phyloP scores from a whole-genome alignment of 768 basidiomycete genomes.

The Lactarius deliciosus region DNA sequence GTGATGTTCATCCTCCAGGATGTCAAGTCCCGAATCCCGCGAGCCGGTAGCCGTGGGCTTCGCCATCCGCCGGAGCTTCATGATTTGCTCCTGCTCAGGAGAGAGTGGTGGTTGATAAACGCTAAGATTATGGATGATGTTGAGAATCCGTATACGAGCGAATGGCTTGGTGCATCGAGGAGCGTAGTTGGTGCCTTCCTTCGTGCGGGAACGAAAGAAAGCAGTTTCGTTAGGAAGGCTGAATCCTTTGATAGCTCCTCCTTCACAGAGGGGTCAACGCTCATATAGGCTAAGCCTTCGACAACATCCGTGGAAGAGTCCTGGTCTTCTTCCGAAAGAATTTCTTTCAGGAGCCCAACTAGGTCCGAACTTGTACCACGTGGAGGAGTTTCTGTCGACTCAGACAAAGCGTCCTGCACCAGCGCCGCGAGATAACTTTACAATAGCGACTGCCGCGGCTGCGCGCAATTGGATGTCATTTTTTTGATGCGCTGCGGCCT shows the following conservation, averaged over 20 bases:
- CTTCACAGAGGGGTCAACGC: slow-evolving; percentile 57
- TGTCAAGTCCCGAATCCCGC: slow-evolving; percentile 24
- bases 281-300: slow-evolving; percentile 83
- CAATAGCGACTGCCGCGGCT: slow-evolving; percentile 68
- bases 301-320: slow-evolving; percentile 58
- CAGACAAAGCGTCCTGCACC: slow-evolving; percentile 44
- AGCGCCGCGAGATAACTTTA: slow-evolving; percentile 70
- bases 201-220: slow-evolving; percentile 32
- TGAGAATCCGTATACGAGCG: slow-evolving; percentile 71
- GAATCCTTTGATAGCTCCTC: slow-evolving; percentile 53
- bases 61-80: slow-evolving; percentile 77
- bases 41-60: slow-evolving; percentile 33
- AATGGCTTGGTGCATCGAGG: slow-evolving; percentile 40
- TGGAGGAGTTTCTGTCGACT: slow-evolving; percentile 17
- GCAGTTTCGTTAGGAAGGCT: slow-evolving; percentile 51
- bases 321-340: slow-evolving; percentile 18
- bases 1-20: slow-evolving; percentile 61
- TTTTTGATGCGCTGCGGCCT: slow-evolving; percentile 50
- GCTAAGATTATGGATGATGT: slow-evolving; percentile 74
- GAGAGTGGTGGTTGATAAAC: slow-evolving; percentile 67
- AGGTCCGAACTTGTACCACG: slow-evolving; percentile 10
- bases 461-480: slow-evolving; percentile 51
- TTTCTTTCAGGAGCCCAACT: slow-evolving; percentile 36
- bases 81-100: slow-evolving; percentile 81
- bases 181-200: slow-evolving; percentile 25